Conservation (phyloP, 2,329 filamentous ascomycete species). For the Fusarium algeriense region DNA sequence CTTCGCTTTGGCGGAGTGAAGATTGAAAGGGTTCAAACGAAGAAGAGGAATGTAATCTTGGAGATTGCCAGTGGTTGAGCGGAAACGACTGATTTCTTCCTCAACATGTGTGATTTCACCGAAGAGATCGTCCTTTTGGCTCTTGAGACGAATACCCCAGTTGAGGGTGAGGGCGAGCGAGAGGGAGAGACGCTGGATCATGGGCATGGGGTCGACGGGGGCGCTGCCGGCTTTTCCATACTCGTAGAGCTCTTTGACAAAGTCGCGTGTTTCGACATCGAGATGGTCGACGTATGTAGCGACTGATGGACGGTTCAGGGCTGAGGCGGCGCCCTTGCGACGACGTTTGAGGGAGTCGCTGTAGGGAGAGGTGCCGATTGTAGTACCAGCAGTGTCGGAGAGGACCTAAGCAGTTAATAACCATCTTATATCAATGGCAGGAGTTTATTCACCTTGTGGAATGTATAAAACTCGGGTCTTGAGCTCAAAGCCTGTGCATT, state of each 20-base stretch:
- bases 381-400: conserved; percentile 74
- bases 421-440: fast-evolving
- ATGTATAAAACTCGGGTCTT: conserved; percentile 69
- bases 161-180: conserved; percentile 74
- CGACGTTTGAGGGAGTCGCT: conserved; percentile 73
- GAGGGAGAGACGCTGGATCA: conserved; percentile 74
- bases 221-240: conserved; percentile 67
- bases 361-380: conserved; percentile 76
- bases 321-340: conserved; percentile 73
- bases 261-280: conserved; percentile 72
- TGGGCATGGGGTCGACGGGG: conserved; percentile 73
- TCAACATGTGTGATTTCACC: conserved; percentile 73
- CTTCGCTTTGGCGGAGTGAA: conserved; percentile 67
- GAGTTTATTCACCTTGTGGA: conserved; percentile 61
- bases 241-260: conserved; percentile 69
- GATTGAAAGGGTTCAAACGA: conserved; percentile 70
- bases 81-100: conserved; percentile 69
- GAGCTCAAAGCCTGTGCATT: conserved; percentile 67
- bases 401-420: conserved; percentile 59
- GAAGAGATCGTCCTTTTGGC: conserved; percentile 70
- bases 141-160: conserved; percentile 72
- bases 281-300: conserved; percentile 72
- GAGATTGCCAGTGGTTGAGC: conserved; percentile 70
- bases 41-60: conserved; percentile 72
- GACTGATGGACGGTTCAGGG: conserved; percentile 73